phyloP scores from a whole-genome alignment of 1,284 basidiomycete genomes.

The Cryptococcus amylolentus region DNA sequence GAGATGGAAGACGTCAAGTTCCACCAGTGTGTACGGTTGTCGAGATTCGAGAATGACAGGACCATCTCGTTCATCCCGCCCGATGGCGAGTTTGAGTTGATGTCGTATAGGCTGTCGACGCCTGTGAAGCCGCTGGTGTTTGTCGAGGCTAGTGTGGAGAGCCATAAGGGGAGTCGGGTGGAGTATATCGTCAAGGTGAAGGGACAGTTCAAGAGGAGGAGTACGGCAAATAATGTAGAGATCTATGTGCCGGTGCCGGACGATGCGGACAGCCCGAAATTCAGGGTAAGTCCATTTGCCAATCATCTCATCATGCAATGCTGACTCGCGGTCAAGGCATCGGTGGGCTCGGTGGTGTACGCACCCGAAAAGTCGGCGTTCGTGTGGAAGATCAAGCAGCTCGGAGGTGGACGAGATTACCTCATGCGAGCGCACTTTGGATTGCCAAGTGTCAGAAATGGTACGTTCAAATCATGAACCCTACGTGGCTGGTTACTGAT shows the following conservation, averaged over 20 bases:
- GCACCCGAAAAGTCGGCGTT: conserved; percentile 94
- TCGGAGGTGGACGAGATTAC: conserved; percentile 88
- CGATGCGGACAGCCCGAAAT: conserved; percentile 96
- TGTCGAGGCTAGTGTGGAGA: conserved; percentile 96
- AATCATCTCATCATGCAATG: not conserved
- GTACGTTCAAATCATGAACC: conserved; percentile 52
- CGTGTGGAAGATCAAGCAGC: conserved; percentile 96
- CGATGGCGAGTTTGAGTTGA: conserved; percentile 97
- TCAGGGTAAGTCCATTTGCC: conserved; percentile 61
- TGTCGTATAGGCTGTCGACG: conserved; percentile 93
- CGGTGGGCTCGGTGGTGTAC: conserved; percentile 88
- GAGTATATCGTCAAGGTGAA: conserved; percentile 99
- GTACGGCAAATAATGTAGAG: conserved; percentile 97
- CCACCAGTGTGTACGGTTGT: conserved; percentile 99
- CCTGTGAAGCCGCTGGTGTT: conserved; percentile 97
- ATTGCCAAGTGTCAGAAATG: conserved; percentile 79
- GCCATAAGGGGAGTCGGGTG: conserved; percentile 85
- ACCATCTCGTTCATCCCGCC: conserved; percentile 99
- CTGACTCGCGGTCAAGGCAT: conserved; percentile 56
- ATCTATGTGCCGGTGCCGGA: conserved; percentile 97
- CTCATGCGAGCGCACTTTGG: conserved; percentile 96
- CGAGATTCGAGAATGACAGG: conserved; percentile 96
- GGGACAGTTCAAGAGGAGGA: conserved; percentile 95
- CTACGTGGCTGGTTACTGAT: not conserved
- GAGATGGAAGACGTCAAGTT: conserved; percentile 99